A percentile compares a stretch with the other conserved stretches of the same genome.
These are phyloP conservation scores for Dissophora ornata DNA, from an alignment of 192 early-diverging fungal genomes.

Conservation along the genomic window DNA sequence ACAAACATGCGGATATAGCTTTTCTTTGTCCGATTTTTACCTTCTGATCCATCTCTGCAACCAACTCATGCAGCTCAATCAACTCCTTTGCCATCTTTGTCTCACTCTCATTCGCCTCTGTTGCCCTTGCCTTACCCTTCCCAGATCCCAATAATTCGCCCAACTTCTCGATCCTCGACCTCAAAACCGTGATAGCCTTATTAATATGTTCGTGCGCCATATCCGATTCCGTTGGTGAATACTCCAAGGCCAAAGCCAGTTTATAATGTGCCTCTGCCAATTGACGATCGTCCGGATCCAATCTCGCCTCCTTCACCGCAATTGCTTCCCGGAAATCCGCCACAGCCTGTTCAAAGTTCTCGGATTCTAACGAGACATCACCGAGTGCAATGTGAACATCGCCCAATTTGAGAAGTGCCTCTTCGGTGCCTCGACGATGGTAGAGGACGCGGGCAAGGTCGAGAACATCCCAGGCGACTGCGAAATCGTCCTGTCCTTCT, in stretches of 20 bases:
- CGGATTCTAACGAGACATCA: slow-evolving; percentile 87
- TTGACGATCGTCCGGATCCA: slow-evolving; percentile 66
- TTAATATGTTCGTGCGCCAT: slow-evolving; percentile 67
- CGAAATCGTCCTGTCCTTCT: slow-evolving; percentile 70
- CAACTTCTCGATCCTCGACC: slow-evolving; percentile 60
- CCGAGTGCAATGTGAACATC: slow-evolving; percentile 82
- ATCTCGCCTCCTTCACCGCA: slow-evolving; percentile 60
- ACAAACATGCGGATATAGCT: too few relatives aligned
- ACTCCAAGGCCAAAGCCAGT: slow-evolving; percentile 74
- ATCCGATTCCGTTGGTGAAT: slow-evolving; percentile 56
- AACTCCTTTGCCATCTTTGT: slow-evolving; percentile 63
- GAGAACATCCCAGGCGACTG: slow-evolving; percentile 86
- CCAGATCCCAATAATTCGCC: slow-evolving; percentile 50
- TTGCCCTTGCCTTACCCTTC: slow-evolving; percentile 59
- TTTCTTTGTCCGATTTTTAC: slow-evolving; percentile 24
- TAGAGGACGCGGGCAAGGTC: slow-evolving; percentile 88
- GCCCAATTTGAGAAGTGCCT: slow-evolving; percentile 65
- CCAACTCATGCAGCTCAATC: slow-evolving; percentile 67
- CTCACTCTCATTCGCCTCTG: slow-evolving; percentile 37
- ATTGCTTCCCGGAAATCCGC: slow-evolving; percentile 68
- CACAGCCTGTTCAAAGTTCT: slow-evolving; percentile 76
- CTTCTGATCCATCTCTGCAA: slow-evolving; percentile 76
- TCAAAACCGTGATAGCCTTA: slow-evolving; percentile 65
- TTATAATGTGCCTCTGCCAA: slow-evolving; percentile 80
- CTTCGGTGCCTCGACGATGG: slow-evolving; percentile 60